These are phyloP conservation scores for Ligustrum vulgare DNA, from an alignment of 257 asterid genomes.

Conservation along the genomic window DNA sequence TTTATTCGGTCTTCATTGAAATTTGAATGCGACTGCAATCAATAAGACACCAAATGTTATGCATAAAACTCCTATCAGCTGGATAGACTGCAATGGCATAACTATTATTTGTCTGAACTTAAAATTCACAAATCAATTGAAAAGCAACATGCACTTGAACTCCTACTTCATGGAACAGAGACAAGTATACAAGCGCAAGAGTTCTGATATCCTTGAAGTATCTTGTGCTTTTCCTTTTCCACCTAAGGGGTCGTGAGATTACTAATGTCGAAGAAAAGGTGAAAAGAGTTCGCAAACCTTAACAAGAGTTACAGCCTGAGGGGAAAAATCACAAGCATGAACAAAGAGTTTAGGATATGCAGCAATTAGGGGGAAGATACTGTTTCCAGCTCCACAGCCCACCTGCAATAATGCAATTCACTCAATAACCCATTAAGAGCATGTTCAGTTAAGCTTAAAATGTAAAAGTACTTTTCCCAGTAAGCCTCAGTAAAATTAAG, in stretches of 20 bases:
- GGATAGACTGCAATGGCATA: constrained; percentile 13
- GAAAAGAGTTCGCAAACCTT: constrained; percentile 46
- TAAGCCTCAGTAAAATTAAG: not conserved
- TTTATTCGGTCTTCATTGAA: constrained; percentile 46
- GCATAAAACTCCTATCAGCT: not conserved
- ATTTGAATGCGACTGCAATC: constrained; percentile 55
- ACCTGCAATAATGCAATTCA: constrained; percentile 34
- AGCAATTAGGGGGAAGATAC: constrained; percentile 67
- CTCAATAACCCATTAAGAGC: not conserved
- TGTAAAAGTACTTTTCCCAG: not conserved
- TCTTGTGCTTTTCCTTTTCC: not conserved
- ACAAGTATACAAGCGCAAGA: constrained; percentile 1
- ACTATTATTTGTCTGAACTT: not conserved
- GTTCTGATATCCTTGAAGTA: not conserved
- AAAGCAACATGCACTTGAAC: not conserved
- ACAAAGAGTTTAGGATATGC: constrained; percentile 63
- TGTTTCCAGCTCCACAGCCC: constrained; percentile 87
- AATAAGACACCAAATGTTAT: constrained; percentile 22
- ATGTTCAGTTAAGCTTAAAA: not conserved
- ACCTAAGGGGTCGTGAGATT: not conserved
- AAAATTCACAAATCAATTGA: not conserved
- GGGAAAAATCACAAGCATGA: constrained; percentile 84
- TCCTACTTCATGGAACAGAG: not conserved
- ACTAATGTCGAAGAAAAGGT: not conserved
- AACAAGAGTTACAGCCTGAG: constrained; percentile 58